Evolutionary conservation across 2,329 filamentous ascomycete genomes (phyloP), one percentile per base, ranked within the genome.

Genomic region (Penicillium sp.): DNA sequence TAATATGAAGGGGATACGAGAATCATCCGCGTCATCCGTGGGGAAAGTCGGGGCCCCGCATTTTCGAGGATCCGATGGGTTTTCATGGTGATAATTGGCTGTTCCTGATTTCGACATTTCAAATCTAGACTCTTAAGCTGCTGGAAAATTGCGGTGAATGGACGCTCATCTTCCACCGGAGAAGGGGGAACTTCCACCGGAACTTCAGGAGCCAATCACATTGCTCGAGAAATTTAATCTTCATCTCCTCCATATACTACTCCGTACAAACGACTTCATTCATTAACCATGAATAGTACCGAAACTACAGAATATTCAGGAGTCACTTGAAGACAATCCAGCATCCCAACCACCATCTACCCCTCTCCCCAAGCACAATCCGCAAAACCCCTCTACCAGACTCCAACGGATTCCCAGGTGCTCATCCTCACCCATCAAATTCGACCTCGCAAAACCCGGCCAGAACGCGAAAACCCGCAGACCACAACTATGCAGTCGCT

Each of bases 391-490:
- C 57, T 28, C 52, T 28, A 6, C 52, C 65, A 38, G 61, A 60
- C 2, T 57, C 53, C 37, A 52, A 48, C 3, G 64, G 54, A 57
- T 60, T 58, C 5, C 60, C 58, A 21, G 60, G 62, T 8, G 17
- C 40, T 66, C 64, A 24, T 48, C 55, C 34, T 34, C 52, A 0
- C 64, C 62, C 17, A 57, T 49, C n/a, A 68, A 49, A 45, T 65
- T 62, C 1, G 58, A 60, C 32, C 57, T 45, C 33, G 68, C 64
- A 10, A 66, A 53, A 0, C 65, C 64, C 9, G 65, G 64, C 50
- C 59, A 57, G 24, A 62, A 32, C 0, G 53, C 54, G 33, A 64
- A 66, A 1, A 62, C 53, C 19, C 60, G 61, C 8, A 67, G 41
- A 17, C 49, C 51, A 35, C 46, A 35, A 2, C 26, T 32, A 8